Evolutionary conservation across 257 asterid genomes (phyloP), one percentile per base, ranked within the genome.

Genomic region (Nyctanthes arbortristis): DNA sequence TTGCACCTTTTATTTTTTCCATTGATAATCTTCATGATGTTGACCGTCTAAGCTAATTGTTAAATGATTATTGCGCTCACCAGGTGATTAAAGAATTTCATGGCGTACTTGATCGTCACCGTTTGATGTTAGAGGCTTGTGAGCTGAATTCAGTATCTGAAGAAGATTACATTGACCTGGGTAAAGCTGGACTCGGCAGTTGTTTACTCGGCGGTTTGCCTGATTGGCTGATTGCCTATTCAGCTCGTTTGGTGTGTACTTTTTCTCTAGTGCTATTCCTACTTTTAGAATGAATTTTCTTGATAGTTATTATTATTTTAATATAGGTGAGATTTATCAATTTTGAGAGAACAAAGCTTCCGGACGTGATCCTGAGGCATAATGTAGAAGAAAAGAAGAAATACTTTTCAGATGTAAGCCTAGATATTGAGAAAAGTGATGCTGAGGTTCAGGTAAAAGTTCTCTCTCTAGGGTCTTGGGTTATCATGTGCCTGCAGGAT

Each of bases 151-250:
- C 91, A n/a, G 96, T 88, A 68, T 85, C 95, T 43, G 99, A 94
- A 76, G 99, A 94, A 77, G 99, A 94, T 78, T 89, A 88, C 68
- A 89, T 91, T 72, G 99, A 89, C 25, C 84, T 94, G 72, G 83
- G 95, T 45, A 88, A 83, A 84, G 99, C 99, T 66, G 99, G 99
- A 66, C 88, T 94, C 61, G 99, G 99, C 61, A 94, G 97, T 75
- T 94, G 99, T 81, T 85, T 94, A 81, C 97, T 94, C 68, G 98
- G 95, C 74, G 99, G 98, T 45, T 70, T 94, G 73, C 99, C 99
- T 36, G 93, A 91, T 75, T 94, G 99, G 99, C 81, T 94, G 74
- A 86, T 94, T 78, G 95, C 96, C 70, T 94, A 91, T 80, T 40
- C 96, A 35, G 99, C 99, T 64, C 92, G 91, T 63, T 80, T 94